Evolutionary conservation across 2,329 filamentous ascomycete species (phyloP).

Genomic region (Alternaria angustiovoidea): DNA sequence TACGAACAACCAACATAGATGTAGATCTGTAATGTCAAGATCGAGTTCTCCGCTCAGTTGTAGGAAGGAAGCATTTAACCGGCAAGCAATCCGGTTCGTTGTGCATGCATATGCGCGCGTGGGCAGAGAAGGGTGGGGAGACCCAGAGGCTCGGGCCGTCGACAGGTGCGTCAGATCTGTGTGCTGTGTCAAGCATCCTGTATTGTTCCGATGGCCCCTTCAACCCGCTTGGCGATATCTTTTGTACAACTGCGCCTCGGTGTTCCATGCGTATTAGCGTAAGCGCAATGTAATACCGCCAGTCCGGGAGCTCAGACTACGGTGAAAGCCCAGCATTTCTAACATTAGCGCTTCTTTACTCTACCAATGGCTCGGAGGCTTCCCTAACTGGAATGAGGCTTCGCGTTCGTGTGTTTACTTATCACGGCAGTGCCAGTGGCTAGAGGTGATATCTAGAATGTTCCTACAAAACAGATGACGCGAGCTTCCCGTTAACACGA

Average conservation of each 20-base stretch:
- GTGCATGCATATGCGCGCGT: slow-evolving; percentile 24
- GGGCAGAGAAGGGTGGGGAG: slow-evolving; percentile 14
- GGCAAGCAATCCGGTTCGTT: slow-evolving; percentile 37
- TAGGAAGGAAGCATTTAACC: slow-evolving; percentile 28
- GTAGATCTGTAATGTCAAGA: slow-evolving; percentile 2
- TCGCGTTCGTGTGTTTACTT: slow-evolving; percentile 24
- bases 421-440: slow-evolving; percentile 17
- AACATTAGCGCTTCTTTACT: slow-evolving; percentile 25
- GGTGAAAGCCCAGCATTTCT: slow-evolving; percentile 28
- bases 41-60: slow-evolving; percentile 12
- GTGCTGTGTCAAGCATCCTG: slow-evolving; percentile 29
- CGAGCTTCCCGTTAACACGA: background rate
- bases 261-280: slow-evolving; percentile 33
- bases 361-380: slow-evolving; percentile 20
- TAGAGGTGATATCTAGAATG: background rate
- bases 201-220: slow-evolving; percentile 37
- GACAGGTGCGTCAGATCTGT: slow-evolving; percentile 37
- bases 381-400: slow-evolving; percentile 39
- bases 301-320: slow-evolving; percentile 33
- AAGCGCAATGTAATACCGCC: slow-evolving; percentile 38
- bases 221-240: slow-evolving; percentile 47
- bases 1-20: slow-evolving; percentile 18
- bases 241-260: slow-evolving; percentile 39
- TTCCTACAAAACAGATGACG: slow-evolving; percentile 7
- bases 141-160: slow-evolving; percentile 41